These are phyloP conservation scores for Sextonia rubra DNA, from an alignment of 164 flowering plant genomes.

Conservation along the genomic window DNA sequence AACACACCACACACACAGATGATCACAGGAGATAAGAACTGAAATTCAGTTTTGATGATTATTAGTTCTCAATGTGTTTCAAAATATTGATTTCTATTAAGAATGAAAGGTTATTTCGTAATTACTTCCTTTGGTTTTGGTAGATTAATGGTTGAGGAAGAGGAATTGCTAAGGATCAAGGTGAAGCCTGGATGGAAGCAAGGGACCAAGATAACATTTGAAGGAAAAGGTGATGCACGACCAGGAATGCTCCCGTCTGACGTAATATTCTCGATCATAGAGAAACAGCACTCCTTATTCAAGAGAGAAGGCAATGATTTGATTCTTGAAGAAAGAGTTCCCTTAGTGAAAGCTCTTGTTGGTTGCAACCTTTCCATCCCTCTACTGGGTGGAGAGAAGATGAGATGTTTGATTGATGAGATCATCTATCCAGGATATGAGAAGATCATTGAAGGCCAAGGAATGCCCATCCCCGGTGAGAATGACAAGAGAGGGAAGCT, in stretches of 20 bases:
- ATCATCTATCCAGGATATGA: conserved; percentile 59
- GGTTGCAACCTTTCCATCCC: conserved; percentile 62
- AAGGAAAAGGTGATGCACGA: conserved; percentile 65
- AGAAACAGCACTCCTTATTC: conserved; percentile 58
- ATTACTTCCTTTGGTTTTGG: background rate
- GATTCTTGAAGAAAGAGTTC: conserved; percentile 52
- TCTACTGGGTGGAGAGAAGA: conserved; percentile 55
- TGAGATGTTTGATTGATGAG: conserved; percentile 42
- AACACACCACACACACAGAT: too few relatives aligned
- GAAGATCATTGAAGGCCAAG: conserved; percentile 61
- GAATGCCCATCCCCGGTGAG: conserved; percentile 61
- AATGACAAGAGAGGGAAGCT: conserved; percentile 53
- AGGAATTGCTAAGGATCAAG: conserved; percentile 50
- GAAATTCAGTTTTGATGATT: too few relatives aligned
- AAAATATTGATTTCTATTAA: too few relatives aligned
- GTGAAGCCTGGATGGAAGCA: conserved; percentile 83
- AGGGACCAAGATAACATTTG: conserved; percentile 76
- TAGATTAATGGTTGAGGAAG: conserved; percentile 53
- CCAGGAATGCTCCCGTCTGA: conserved; percentile 65
- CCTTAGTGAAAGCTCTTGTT: conserved; percentile 65
- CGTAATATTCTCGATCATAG: conserved; percentile 51
- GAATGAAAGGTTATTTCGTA: background rate
- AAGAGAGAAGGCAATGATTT: conserved; percentile 59
- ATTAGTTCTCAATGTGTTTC: background rate
- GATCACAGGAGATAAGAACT: too few relatives aligned